These are phyloP conservation scores for Themeda triandra DNA, from an alignment of 176 grass and related monocot genomes.

Conservation along the genomic window DNA sequence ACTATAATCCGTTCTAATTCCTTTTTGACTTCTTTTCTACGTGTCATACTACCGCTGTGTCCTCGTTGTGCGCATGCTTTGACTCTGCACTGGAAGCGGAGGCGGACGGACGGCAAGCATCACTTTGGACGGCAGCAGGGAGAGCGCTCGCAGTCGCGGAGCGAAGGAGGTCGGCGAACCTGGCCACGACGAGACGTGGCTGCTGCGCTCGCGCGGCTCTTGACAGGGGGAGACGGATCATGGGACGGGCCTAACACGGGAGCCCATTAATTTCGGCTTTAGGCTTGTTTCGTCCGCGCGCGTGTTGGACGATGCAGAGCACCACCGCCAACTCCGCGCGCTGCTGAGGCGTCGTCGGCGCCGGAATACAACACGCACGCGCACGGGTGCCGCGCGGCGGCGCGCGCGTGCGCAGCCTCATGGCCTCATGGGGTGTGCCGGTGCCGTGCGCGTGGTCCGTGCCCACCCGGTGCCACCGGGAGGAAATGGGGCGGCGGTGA, in stretches of 20 bases:
- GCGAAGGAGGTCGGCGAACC: not conserved
- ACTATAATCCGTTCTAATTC: not conserved
- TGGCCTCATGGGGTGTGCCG: no score
- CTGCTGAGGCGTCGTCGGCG: not conserved
- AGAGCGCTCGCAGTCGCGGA: not conserved
- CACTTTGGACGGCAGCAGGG: not conserved
- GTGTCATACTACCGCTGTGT: not conserved
- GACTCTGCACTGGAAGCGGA: not conserved
- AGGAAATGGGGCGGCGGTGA: not conserved
- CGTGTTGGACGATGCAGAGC: no score
- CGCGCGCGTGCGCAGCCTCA: no score
- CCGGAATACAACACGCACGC: not conserved
- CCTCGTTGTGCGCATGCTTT: not conserved
- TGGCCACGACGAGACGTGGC: no score
- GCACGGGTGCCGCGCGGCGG: no score
- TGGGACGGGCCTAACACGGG: not conserved
- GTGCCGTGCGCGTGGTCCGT: not conserved
- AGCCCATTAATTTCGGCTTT: not conserved
- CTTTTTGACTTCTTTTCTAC: not conserved
- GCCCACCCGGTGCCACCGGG: no score
- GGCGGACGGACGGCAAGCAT: not conserved
- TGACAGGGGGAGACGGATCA: not conserved
- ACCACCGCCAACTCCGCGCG: not conserved
- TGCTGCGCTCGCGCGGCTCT: not conserved
- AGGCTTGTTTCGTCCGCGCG: not conserved